Evolutionary conservation across 2,329 filamentous ascomycete species (phyloP), one percentile per base, ranked within the genome.

Genomic region (Endoconidiophora polonica): DNA sequence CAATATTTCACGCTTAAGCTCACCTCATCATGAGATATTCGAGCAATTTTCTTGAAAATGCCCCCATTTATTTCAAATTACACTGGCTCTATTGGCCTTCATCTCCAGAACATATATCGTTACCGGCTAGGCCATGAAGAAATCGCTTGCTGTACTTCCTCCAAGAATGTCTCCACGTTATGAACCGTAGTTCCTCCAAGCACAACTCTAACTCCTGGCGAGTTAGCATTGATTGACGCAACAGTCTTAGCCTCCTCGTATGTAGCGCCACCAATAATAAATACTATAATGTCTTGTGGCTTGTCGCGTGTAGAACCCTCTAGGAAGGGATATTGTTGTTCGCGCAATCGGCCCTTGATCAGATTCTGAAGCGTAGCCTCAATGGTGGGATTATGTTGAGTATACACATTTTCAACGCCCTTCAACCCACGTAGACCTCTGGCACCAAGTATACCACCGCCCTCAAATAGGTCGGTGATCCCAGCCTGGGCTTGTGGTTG

Each of bases 361-460:
- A 98, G 70, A 58, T 90, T 90, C 61, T 95, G 90, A 16, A 98
- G 67, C 0, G 87, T 96, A 22, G 76, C 76, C 63, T 95, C 88
- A 14, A 98, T 66, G 20, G 86, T 74, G 0, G 93, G 87, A 4
- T 86, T 93, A 63, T 98, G 91, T 63, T 98, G 93, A 0, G 91
- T 98, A 63, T 98, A 98, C 24, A 98, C 91, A 58, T 98, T 98
- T 63, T 98, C 93, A 1, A 98, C 91, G 1, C 91, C 91, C 61
- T 96, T 95, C 12, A 98, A 72, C 0, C 91, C 91, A 60, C 94
- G 94, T 64, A 98, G 87, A 10, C 85, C 85, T 0, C 86, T 85
- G 65, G 98, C 94, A 4, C 51, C 51, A 26, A 53, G 48, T 56
- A 98, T 90, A 3, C 86, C 90, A 0, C 82, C 77, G 0, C 86